A percentile compares a stretch with the other conserved stretches of the same genome.
phyloP scores from a whole-genome alignment of 768 basidiomycete species.

The Fomitopsis pulvina region DNA sequence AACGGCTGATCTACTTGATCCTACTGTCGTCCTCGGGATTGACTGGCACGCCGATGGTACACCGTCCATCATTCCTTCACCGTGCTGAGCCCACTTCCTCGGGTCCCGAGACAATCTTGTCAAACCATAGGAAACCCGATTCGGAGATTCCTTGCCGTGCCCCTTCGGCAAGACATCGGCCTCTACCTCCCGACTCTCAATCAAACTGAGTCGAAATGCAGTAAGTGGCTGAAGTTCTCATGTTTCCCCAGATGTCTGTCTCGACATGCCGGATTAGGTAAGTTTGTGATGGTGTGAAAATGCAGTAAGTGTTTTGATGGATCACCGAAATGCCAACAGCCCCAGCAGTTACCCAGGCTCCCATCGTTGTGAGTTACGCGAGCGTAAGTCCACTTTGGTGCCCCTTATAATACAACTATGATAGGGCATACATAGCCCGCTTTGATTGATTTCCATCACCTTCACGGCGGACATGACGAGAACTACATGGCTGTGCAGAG shows the following conservation, averaged over 20 bases:
- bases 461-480: neutral
- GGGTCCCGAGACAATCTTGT: too few species aligned
- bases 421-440: neutral
- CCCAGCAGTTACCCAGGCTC: neutral
- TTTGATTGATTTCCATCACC: conserved; percentile 3
- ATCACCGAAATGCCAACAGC: neutral
- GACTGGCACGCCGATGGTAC: too few species aligned
- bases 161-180: too few species aligned
- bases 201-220: neutral
- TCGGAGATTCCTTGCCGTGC: too few species aligned
- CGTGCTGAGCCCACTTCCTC: too few species aligned
- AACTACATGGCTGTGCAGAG: conserved; percentile 1
- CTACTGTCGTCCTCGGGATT: too few species aligned
- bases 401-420: neutral
- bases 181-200: too few species aligned
- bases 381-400: neutral
- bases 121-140: too few species aligned
- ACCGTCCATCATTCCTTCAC: too few species aligned
- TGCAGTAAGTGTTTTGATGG: conserved; percentile 4
- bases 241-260: neutral
- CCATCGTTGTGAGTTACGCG: neutral
- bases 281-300: conserved; percentile 2
- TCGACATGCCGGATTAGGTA: neutral
- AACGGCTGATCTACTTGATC: too few species aligned
- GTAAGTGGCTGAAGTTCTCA: neutral